phyloP scores from a whole-genome alignment of 331 rosid species.

The Malus hybrid region DNA sequence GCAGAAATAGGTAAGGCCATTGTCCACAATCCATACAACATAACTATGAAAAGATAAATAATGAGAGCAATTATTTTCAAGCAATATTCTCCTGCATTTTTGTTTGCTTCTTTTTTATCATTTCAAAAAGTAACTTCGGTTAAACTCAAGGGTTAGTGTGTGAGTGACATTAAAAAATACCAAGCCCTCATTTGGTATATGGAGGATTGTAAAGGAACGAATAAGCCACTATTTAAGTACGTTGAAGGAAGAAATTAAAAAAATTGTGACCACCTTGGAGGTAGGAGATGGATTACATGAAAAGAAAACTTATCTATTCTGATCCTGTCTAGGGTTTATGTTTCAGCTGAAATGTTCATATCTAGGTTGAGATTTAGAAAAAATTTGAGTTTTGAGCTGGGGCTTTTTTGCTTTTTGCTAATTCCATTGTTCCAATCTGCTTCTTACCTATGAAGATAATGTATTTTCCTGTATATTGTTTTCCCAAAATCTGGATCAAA shows the following conservation, averaged over 20 bases:
- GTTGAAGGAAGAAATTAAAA: too few relatives aligned
- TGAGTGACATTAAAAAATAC: not conserved
- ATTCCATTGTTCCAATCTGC: not conserved
- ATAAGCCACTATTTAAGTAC: too few relatives aligned
- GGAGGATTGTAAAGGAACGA: too few relatives aligned
- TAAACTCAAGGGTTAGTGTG: not conserved
- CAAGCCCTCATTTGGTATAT: too few relatives aligned
- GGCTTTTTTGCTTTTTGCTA: not conserved
- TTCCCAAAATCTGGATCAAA: constrained; percentile 11
- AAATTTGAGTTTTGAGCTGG: not conserved
- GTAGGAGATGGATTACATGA: too few relatives aligned
- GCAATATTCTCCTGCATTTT: not conserved
- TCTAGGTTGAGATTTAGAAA: not conserved
- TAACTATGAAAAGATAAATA: not conserved
- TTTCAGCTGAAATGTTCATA: not conserved
- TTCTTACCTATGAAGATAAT: not conserved
- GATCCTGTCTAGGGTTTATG: too few relatives aligned
- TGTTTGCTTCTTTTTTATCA: not conserved
- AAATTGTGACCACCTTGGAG: too few relatives aligned
- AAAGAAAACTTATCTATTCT: too few relatives aligned
- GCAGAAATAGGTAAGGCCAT: constrained; percentile 1
- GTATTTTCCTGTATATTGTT: constrained; percentile 13
- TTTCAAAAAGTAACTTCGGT: not conserved
- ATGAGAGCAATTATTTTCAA: not conserved
- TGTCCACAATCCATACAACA: not conserved